Evolutionary conservation across 2,329 filamentous ascomycete genomes (phyloP).

Genomic region (Diaporthe sp.): DNA sequence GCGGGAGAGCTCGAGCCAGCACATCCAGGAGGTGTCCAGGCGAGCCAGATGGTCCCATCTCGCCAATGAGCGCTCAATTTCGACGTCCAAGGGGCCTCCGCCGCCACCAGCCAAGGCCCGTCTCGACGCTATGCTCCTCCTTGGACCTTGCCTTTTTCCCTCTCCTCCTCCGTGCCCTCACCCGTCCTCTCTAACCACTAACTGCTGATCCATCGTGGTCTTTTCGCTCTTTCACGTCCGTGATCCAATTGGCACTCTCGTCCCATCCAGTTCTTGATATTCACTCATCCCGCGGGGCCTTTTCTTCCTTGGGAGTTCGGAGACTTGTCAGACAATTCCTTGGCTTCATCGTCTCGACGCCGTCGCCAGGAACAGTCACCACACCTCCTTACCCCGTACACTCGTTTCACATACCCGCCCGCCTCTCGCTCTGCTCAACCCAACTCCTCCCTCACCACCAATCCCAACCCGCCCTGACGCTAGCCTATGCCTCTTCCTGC

Average conservation of each 20-base stretch:
- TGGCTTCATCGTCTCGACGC: constrained; percentile 29
- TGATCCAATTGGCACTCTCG: constrained; percentile 27
- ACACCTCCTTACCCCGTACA: constrained; percentile 37
- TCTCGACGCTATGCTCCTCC: constrained; percentile 28
- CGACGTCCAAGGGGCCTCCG: constrained; percentile 35
- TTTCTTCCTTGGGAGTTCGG: constrained; percentile 32
- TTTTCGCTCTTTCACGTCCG: constrained; percentile 34
- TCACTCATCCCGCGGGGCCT: constrained; percentile 1
- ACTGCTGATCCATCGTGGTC: constrained; percentile 35
- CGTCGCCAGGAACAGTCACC: constrained; percentile 38
- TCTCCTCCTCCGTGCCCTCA: constrained; percentile 29
- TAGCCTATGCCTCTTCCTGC: constrained; percentile 36
- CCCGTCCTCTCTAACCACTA: constrained; percentile 23
- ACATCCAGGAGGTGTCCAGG: constrained; percentile 29
- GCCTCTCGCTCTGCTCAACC: constrained; percentile 31
- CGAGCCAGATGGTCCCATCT: constrained; percentile 34
- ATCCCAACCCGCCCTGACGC: constrained; percentile 34
- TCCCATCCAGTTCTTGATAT: constrained; percentile 30
- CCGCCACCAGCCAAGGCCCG: constrained; percentile 23
- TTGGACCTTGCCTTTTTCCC: constrained; percentile 27
- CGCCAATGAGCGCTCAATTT: constrained; percentile 37
- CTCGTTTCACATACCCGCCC: constrained; percentile 43
- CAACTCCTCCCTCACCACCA: constrained; percentile 28
- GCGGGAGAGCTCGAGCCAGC: constrained; percentile 29
- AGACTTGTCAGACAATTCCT: constrained; percentile 30